Base-by-base conservation (phyloP, 805 yeast species). In the Candida hungchunana region DNA sequence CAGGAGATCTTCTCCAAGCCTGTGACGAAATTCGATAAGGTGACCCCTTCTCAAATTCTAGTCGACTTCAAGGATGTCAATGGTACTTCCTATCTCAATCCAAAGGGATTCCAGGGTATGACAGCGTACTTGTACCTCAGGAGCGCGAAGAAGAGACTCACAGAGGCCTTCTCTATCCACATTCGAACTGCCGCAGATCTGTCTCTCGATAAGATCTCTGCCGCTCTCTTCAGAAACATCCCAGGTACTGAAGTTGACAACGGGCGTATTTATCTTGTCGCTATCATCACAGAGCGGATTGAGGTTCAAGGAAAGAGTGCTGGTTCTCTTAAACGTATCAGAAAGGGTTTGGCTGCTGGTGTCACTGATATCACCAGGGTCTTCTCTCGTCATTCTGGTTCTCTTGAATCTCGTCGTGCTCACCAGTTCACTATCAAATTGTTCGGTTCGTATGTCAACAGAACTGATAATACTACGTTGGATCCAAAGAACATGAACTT, bases 331-430 rank as follows among this genome's bases (percentile, higher is more conserved):
- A 57, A 59, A 25, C 55, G 64, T 29, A 71, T 82, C 31, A 77
- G 84, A 52, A 79, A 80, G 52, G 95, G 95, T 39, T 75, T 87
- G 12, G 93, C 90, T 25, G 89, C 88, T 4, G 96, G 96, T 57
- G 93, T 82, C 12, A 74, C 86, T 25, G 95, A 87, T 60, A 79
- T 87, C 32, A 77, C 93, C 5, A 72, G 95, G 47, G 73, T 85
- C 17, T 83, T 87, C 52, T 73, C 86, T 7, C 68, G 73, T 40
- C 74, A 73, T 45, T 73, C 73, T 37, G 86, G 82, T 21, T 67
- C 79, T 20, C 62, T 76, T 34, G 64, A 71, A 9, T 59, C 80
- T 13, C 79, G 88, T 35, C 75, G 75, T 51, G 64, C 86, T 0
- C 86, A 80, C 55, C 82, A 79, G 44, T 82, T 86, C 55, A 68